Base-by-base conservation (phyloP, 441 rosid species). In the Geranium incanum region DNA sequence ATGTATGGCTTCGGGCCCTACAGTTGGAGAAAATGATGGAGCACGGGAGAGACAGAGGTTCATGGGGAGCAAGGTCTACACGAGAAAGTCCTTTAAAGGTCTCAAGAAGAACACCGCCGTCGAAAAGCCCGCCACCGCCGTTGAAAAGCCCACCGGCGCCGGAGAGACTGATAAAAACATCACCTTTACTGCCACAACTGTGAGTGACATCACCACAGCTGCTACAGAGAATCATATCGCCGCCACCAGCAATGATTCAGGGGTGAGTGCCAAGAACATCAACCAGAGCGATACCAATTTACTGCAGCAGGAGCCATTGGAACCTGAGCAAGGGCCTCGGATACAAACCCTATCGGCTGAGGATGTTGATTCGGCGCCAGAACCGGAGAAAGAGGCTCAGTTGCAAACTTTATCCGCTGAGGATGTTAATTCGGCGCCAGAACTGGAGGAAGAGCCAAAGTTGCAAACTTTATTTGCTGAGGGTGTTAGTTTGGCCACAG, bases 1-100 rank as follows among this genome's bases (percentile, higher is more conserved):
- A 81, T 93, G 93, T 79, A 94, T 92, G 99, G 99, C 97, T 85
- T 94, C 97, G 70, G 97, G 84, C 87, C 82, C 88, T 76, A 81
- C 81, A 73, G 88, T 73, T 60, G 91, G 86, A 79, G 91, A 79
- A 67, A 88, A 84, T 71, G 85, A 82, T 75, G 97, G 79, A 57
- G 81, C 75, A 1, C 84, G 84, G 72, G 94, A 86, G 85, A 92
- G 83, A 78, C 91, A 76, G 79, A 86, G 84, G 75, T 86, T 77
- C 60, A 69, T 73, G 0, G 89, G 78, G 83, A 80, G 68, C 81
- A 89, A 81, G 76, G 98, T 94, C n/a, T 94, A 94, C 73, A 86
- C 85, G 3, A 86, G 98, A 82, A 94, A 90, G 75, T 82, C 88
- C 13, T 91, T 82, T 65, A 89, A 79, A 75, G 89, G 87, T 9